Base-by-base conservation (phyloP, 257 asterid species). In the Plantago ovata region DNA sequence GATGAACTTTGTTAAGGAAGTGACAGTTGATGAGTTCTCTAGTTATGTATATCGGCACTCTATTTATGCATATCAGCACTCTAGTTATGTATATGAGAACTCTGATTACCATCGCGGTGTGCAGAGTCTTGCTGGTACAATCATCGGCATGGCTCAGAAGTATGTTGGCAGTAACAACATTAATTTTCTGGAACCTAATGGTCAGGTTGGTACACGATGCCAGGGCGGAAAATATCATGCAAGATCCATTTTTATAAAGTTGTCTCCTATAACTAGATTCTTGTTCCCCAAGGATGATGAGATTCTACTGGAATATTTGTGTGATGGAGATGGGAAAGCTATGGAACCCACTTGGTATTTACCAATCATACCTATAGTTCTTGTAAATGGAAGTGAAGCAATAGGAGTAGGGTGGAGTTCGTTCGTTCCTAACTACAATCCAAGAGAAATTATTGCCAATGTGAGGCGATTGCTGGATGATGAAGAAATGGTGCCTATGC, bases 151-250 rank as follows among this genome's bases (percentile, higher is more conserved):
- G 99, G 99, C 99, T 69, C 99, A 93, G 69, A 75, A 83, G 70
- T 93, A 69, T 48, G 83, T 93, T 13, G 99, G 99, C 64, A 93
- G 97, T 76, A 93, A 93, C 81, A 93, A 93, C 61, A 81, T 93
- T 47, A 86, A 93, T 69, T 87, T 93, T 71, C 83, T 93, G 38
- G 71, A 79, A 46, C 99, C 99, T 48, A 89, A 75, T 82, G 99
- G 99, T 41, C 99, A 93, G 66, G 89, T 93, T 78, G 99, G 99
- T 28, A 86, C 97, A 21, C 79, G 99, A 46, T 82, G 77, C 70
- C 84, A 81, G 99, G 97, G 99, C 23, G 99, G 97, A 32, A 89
- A 93, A 81, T 97, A 93, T 72, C 96, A 84, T 82, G 99, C 99
- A 61, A 93, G 97, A 75, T 93, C 86, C 68, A 72, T 93, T 65